A percentile compares a stretch with the other conserved stretches of the same genome.
These are phyloP conservation scores for Suhomyces ambrosiae DNA, from an alignment of 1,139 yeast species.

Conservation along the genomic window DNA sequence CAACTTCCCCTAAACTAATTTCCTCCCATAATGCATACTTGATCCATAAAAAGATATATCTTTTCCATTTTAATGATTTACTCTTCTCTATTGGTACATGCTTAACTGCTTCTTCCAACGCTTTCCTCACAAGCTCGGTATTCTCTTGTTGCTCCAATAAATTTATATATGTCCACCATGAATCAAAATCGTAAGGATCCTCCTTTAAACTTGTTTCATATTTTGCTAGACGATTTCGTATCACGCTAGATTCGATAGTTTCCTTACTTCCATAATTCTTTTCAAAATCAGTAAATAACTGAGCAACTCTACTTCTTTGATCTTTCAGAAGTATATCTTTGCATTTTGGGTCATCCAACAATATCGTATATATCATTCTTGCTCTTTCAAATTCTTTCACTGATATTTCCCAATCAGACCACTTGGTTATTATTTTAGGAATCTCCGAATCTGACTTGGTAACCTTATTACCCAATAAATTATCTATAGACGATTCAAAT, in stretches of 20 bases:
- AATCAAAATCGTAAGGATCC: conserved; percentile 64
- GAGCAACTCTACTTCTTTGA: conserved; percentile 43
- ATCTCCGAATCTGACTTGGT: conserved; percentile 18
- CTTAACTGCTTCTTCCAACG: conserved; percentile 51
- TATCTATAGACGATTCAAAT: conserved; percentile 68
- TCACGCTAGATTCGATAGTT: conserved; percentile 54
- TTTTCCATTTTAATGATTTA: conserved; percentile 60
- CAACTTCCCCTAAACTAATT: conserved; percentile 43
- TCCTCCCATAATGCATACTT: conserved; percentile 69
- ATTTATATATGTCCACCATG: conserved; percentile 78
- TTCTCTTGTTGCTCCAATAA: conserved; percentile 11
- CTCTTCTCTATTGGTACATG: conserved; percentile 31
- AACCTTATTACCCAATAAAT: conserved; percentile 31
- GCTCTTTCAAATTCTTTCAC: conserved; percentile 68
- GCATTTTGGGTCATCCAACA: conserved; percentile 39
- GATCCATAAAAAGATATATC: conserved; percentile 73
- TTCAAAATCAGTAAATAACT: conserved; percentile 60
- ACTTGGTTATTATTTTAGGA: conserved; percentile 39
- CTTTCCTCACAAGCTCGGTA: conserved; percentile 6
- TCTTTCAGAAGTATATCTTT: conserved; percentile 40
- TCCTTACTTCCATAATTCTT: conserved; percentile 61
- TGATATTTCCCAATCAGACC: conserved; percentile 76
- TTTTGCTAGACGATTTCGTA: conserved; percentile 53
- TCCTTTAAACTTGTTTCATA: conserved; percentile 52
- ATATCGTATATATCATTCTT: conserved; percentile 57